Base-by-base conservation (phyloP, 169 alveolate species). In the Eimeria acervulina region DNA sequence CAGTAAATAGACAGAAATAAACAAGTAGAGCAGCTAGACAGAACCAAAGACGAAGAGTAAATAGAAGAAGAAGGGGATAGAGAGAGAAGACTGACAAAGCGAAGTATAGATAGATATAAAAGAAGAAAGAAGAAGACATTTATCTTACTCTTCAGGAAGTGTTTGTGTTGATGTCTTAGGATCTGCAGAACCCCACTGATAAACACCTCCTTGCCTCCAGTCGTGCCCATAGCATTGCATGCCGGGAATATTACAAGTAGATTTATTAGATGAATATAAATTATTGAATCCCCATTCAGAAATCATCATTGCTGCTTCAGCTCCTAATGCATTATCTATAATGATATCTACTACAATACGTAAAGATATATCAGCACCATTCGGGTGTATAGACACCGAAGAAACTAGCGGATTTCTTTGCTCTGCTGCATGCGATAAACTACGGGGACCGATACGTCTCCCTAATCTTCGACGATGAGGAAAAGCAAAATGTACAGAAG, bases 181-280 rank as follows among this genome's bases (percentile, higher is more conserved):
- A 5, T 40, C 63, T 0, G 8, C 10, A n/a, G 89, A 19, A 13
- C 89, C 89, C 89, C 89, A 78, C 63, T 78, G 89, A 44, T 38
- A 78, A 31, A 78, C 38, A 15, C 59, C 63, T 31, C 13, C 33
- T 8, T 33, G 31, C 28, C 44, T 40, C 89, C 89, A 78, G 59
- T 40, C 33, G 63, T 78, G 89, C 15, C 89, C 89, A 36, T 40
- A 36, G 63, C 89, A 78, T 36, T 78, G 63, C 21, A 40, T 78
- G 31, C 89, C 89, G 0, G 1, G 2, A 12, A 15, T 19, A 17
- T 78, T 78, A 55, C 89, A 78, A 26, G 26, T n/a, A 17, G n/a
- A 21, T 12, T 1, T 10, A 63, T 19, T 19, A 23, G 38, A 23
- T 55, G 63, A 51, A 36, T 78, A 78, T 5, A 78, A 31, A 13